phyloP scores from a whole-genome alignment of 2,329 filamentous ascomycete species.

The Neofusicoccum kwambonambiense region DNA sequence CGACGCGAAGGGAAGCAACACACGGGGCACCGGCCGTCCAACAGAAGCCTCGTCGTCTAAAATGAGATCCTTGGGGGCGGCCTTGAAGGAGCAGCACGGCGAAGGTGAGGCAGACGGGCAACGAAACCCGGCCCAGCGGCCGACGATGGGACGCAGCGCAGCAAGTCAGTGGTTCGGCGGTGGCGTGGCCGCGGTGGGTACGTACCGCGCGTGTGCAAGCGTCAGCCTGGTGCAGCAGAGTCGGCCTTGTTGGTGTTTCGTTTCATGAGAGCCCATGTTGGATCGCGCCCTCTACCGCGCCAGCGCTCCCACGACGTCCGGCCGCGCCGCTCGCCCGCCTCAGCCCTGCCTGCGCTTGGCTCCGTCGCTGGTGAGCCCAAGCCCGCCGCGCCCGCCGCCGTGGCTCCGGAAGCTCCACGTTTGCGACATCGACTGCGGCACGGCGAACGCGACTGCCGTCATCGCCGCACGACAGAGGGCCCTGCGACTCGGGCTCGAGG shows the following conservation, averaged over 20 bases:
- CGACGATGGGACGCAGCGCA: not conserved
- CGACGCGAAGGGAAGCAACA: not conserved
- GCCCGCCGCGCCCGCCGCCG: not conserved
- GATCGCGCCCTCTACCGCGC: not conserved
- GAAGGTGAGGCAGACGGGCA: not conserved
- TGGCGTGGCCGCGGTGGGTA: not conserved
- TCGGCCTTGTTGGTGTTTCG: not conserved
- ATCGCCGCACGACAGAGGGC: not conserved
- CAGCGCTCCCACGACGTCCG: not conserved
- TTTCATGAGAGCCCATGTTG: not conserved
- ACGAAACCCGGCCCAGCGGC: not conserved
- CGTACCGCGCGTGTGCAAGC: not conserved
- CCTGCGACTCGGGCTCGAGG: not conserved
- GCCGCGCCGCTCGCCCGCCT: not conserved
- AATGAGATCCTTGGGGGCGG: not conserved
- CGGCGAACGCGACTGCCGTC: not conserved
- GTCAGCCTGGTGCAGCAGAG: not conserved
- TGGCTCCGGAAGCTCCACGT: not conserved
- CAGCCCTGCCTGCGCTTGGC: not conserved
- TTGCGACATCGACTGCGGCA: constrained; percentile 2
- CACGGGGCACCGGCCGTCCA: not conserved
- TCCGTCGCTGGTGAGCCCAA: not conserved
- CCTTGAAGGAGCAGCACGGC: not conserved
- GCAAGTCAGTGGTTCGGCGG: not conserved
- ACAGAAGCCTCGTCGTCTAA: not conserved